Evolutionary conservation across 345 rosid species (phyloP), one percentile per base, ranked within the genome.

Genomic region (Cardamine chenopodiifolia): DNA sequence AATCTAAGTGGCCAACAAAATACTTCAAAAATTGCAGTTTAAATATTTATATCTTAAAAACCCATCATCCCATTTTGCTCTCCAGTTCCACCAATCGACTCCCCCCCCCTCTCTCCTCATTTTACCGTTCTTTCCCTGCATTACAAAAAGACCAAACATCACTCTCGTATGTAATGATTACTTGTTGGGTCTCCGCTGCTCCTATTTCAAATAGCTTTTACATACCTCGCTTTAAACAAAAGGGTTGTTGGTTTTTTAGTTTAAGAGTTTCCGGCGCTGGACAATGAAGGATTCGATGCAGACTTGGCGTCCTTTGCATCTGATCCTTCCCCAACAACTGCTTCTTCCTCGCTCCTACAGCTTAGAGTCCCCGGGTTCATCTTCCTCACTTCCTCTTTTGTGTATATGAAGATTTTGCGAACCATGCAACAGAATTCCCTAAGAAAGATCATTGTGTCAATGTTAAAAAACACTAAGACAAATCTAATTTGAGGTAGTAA

Each of bases 401-500:
- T 89, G 71, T 79, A 89, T 69, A 91, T 83, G 76, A 59, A 79
- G 25, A 91, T 85, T 72, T 85, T 83, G 44, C 90, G 86, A 35
- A 84, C 97, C 86, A 91, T 83, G 80, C 87, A 79, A 79, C 91
- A 86, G 71, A 91, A 91, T 73, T 91, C 97, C 86, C 97, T 91
- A 74, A 20, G 25, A 54, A 48, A 49, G 5, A 64, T 19, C 72
- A 71, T 14, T 15, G 49, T 19, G 22, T 13, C 56, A 55, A 17
- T 34, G 9, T 23, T 5, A 22, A 25, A 28, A 35, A 17, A 47
- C 8, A 18, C 58, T 13, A 7, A 65, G 42, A 22, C 17, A 8
- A 3, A 26, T 25, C 22, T 17, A 10, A 7, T 13, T 9, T 8
- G 17, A 77, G 8, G 34, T 29, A 10, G 23, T 14, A 35, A 48